Percentiles rank a stretch among this genome's conserved stretches.
These are phyloP conservation scores for Colletotrichum sp. DNA, from an alignment of 2,329 filamentous ascomycete genomes.

Conservation along the genomic window DNA sequence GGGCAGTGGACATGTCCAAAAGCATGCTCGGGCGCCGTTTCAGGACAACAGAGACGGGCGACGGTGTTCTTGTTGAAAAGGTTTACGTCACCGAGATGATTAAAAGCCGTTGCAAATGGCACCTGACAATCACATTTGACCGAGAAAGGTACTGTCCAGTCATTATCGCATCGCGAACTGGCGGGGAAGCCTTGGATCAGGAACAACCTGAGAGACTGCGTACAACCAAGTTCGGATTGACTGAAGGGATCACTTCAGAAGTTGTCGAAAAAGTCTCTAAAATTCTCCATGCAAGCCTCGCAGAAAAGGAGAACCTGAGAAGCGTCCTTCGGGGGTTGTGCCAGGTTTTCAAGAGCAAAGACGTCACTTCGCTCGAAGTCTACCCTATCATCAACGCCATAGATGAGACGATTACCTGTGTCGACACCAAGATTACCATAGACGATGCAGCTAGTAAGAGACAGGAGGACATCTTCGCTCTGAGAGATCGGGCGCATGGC, in stretches of 20 bases:
- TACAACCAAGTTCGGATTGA: constrained; percentile 29
- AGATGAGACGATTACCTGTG: constrained; percentile 32
- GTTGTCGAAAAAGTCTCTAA: constrained; percentile 16
- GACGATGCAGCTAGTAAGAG: constrained; percentile 52
- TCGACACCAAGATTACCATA: constrained; percentile 47
- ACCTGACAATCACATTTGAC: constrained; percentile 46
- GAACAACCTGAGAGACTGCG: not conserved
- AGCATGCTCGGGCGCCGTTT: constrained; percentile 21
- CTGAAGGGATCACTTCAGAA: constrained; percentile 28
- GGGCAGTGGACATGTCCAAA: constrained; percentile 21
- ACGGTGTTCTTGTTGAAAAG: constrained; percentile 25
- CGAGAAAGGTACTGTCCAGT: constrained; percentile 42
- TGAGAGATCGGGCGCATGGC: constrained; percentile 38
- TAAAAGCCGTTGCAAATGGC: constrained; percentile 37
- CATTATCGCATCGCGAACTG: constrained; percentile 37
- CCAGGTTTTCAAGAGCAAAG: constrained; percentile 47
- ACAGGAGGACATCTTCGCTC: constrained; percentile 42
- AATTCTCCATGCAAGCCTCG: not conserved
- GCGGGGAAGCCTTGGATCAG: constrained; percentile 18
- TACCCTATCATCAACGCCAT: constrained; percentile 36
- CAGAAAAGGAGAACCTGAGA: constrained; percentile 3
- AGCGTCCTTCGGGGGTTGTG: constrained; percentile 22
- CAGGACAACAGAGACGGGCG: not conserved
- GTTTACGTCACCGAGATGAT: constrained; percentile 40
- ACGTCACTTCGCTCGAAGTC: constrained; percentile 52